A percentile compares a stretch with the other conserved stretches of the same genome.
Conservation (phyloP, 2,329 filamentous ascomycete species). For the Cyanodermella asteris region DNA sequence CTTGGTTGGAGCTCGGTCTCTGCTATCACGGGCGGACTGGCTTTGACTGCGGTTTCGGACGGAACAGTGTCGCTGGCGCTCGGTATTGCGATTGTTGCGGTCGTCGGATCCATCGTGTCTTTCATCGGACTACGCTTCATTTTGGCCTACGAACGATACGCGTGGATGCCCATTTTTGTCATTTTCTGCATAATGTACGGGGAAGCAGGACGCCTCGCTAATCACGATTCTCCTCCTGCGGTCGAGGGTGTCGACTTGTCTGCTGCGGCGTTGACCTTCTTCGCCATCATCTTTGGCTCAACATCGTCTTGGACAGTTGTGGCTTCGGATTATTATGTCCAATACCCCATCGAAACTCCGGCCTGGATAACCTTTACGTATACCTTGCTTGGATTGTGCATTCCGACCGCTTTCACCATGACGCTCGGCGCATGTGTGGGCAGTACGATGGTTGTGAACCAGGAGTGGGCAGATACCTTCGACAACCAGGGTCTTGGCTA, state of each 20-base stretch:
- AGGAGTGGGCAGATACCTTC: conserved; percentile 20
- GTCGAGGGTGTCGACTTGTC: conserved; percentile 17
- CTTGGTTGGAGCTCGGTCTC: conserved; percentile 10
- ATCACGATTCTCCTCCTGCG: conserved; percentile 16
- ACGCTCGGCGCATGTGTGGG: conserved; percentile 22
- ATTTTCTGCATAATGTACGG: conserved; percentile 30
- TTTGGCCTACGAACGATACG: conserved; percentile 9
- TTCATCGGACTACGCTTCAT: conserved; percentile 11
- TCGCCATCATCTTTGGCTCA: conserved; percentile 26
- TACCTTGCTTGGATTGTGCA: conserved; percentile 24
- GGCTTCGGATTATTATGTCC: conserved; percentile 24
- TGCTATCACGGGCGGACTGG: conserved; percentile 8
- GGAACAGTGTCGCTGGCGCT: conserved; percentile 6
- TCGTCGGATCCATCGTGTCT: conserved; percentile 10
- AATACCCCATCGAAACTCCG: conserved; percentile 25
- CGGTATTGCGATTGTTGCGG: conserved; percentile 8
- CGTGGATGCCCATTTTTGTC: conserved; percentile 17
- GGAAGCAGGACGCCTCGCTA: conserved; percentile 21
- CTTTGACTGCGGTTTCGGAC: conserved; percentile 9
- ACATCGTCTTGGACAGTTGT: conserved; percentile 29
- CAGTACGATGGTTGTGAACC: conserved; percentile 20
- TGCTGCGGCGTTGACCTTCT: conserved; percentile 20
- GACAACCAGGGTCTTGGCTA: conserved; percentile 21
- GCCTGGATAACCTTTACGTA: conserved; percentile 26
- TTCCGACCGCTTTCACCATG: conserved; percentile 29